Base-by-base conservation (phyloP, 371 early-diverging fungal species). In the Parasitella parasitica region DNA sequence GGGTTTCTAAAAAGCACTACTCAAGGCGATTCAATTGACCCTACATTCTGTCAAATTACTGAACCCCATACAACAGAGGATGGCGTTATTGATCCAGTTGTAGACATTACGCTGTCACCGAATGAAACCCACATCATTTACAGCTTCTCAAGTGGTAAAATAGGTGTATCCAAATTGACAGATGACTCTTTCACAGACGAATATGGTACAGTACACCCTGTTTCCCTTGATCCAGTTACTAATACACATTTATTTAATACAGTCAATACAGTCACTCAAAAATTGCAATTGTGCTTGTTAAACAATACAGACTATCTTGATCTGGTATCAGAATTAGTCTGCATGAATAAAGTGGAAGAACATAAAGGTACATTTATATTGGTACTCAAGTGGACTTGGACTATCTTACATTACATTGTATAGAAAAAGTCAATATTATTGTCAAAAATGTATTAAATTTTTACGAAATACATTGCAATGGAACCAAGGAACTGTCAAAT, bases 41-140 rank as follows among this genome's bases (percentile, higher is more conserved):
- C 46, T 9, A 4, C 18, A 7, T 79, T 66, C 52, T 75, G 69
- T 67, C 55, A 69, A 38, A 61, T 70, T 24, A 43, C 61, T 12
- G 57, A 38, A n/a, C 11, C 59, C 7, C 55, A 63, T 18, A 38
- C 57, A 9, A 26, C 28, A 35, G 38, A 13, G 1, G 46, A 54
- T 32, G 48, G 28, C 15, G 46, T 24, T 15, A n/a, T 39, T 41
- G 80, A 80, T 63, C 41, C 71, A 8, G 61, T 77, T 26, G 64
- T 43, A 6, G 76, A 70, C 46, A 53, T 72, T 4, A 50, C 54
- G 1, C 52, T 77, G n/a, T 80, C 80, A 3, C 71, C 74, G 0
- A 75, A 76, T 43, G 77, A 72, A 50, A 80, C 80, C 0, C 80
- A 80, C 43, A 20, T 72, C 32, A 9, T 77, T 6, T 73, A 73